Conservation (phyloP, 2,329 filamentous ascomycete species). For the Colletotrichum siamense region DNA sequence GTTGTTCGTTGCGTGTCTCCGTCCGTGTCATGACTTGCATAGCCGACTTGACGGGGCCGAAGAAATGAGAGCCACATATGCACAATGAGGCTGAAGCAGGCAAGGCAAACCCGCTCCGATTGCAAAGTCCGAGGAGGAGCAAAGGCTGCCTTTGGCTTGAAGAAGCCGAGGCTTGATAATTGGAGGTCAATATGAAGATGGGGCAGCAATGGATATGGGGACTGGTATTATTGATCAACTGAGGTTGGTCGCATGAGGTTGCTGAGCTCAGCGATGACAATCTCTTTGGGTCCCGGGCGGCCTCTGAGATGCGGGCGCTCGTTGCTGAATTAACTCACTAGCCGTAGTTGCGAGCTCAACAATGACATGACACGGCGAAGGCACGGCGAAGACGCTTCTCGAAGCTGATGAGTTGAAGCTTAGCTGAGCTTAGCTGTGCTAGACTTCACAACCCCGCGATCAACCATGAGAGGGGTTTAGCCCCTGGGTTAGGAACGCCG, state of each 20-base stretch:
- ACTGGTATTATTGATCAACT: neutral
- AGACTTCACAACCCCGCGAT: neutral
- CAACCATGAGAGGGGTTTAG: neutral
- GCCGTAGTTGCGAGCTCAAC: neutral
- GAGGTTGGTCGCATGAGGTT: neutral
- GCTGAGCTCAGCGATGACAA: neutral
- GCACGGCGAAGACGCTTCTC: neutral
- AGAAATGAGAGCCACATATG: neutral
- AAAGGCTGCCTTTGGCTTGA: neutral
- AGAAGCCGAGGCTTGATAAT: neutral
- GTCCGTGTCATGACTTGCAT: constrained; percentile 12
- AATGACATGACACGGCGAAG: neutral
- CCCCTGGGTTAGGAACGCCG: neutral
- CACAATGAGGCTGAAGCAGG: neutral
- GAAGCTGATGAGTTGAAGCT: neutral
- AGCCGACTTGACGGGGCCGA: neutral
- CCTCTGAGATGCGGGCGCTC: neutral
- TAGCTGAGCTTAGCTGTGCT: neutral
- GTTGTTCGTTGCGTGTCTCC: neutral
- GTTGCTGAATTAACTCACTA: neutral
- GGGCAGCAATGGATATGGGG: neutral
- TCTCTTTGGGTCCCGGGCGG: neutral
- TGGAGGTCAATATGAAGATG: neutral
- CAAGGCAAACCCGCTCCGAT: neutral
- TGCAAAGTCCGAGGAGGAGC: neutral